Conservation (phyloP, 176 grass and related monocot species). For the Stipa capillata region DNA sequence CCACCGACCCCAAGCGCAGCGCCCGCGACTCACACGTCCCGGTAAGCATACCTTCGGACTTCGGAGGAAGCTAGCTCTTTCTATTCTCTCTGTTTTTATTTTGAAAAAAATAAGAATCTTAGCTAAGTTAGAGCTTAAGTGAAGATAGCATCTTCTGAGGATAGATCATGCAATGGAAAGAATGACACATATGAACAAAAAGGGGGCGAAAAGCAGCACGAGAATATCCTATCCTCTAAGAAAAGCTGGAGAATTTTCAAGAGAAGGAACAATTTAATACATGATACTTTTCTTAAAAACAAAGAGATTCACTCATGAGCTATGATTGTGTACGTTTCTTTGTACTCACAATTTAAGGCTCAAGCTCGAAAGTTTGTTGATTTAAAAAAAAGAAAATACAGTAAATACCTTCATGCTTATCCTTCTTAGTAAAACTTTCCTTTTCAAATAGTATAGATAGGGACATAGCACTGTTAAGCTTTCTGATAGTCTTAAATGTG, state of each 20-base stretch:
- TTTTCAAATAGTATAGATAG: not conserved
- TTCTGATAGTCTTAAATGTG: not conserved
- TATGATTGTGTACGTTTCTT: not conserved
- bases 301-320: not conserved
- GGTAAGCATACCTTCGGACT: constrained; percentile 29
- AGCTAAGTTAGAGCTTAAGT: constrained; percentile 8
- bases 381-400: not conserved
- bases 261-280: not conserved
- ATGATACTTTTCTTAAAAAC: not conserved
- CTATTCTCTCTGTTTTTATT: not conserved
- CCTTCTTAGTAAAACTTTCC: not conserved
- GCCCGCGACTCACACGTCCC: constrained; percentile 96
- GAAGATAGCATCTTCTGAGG: not conserved
- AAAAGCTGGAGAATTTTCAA: not conserved
- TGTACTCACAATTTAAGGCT: not conserved
- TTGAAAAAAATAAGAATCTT: not conserved
- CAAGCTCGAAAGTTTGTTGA: not conserved
- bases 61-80: not conserved
- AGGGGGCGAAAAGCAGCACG: not conserved
- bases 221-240: constrained; percentile 3
- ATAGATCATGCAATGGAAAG: not conserved
- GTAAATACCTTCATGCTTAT: no score
- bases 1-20: constrained; percentile 97
- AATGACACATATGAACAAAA: constrained; percentile 15
- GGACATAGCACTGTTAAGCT: not conserved